These are phyloP conservation scores for Amanita jacksonii DNA, from an alignment of 768 basidiomycete species.

Conservation along the genomic window DNA sequence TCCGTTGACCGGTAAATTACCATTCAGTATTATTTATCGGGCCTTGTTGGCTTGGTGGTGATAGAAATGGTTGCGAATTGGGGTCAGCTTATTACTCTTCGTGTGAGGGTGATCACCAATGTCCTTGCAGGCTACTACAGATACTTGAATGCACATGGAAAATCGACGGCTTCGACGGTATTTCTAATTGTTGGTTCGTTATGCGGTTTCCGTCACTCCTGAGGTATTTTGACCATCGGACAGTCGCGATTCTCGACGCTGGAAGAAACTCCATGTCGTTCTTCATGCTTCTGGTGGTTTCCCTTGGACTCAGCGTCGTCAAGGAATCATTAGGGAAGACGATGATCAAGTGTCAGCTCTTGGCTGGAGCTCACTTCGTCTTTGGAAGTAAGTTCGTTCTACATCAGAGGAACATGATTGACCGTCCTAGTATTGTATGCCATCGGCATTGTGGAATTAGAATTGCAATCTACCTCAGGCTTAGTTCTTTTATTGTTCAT, in stretches of 20 bases:
- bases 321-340: slow-evolving; percentile 76
- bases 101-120: slow-evolving; percentile 7
- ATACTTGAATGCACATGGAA: slow-evolving; percentile 85
- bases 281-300: slow-evolving; percentile 90
- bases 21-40: slow-evolving; percentile 80
- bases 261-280: slow-evolving; percentile 91
- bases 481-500: slow-evolving; percentile 82
- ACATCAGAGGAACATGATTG: slow-evolving; percentile 1
- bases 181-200: slow-evolving; percentile 85
- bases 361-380: slow-evolving; percentile 81
- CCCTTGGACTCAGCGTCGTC: slow-evolving; percentile 87
- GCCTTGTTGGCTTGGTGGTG: slow-evolving; percentile 75
- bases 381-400: slow-evolving; percentile 75
- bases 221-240: slow-evolving; percentile 8
- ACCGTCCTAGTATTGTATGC: slow-evolving; percentile 67
- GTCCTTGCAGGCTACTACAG: slow-evolving; percentile 70
- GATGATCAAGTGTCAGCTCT: slow-evolving; percentile 75
- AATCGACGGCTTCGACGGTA: slow-evolving; percentile 62
- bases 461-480: slow-evolving; percentile 84
- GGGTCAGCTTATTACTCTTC: slow-evolving; percentile 35
- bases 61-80: slow-evolving; percentile 93
- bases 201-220: neutral
- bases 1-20: neutral
- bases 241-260: slow-evolving; percentile 92
- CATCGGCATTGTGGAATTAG: slow-evolving; percentile 88